Evolutionary conservation across 192 early-diverging fungal genomes (phyloP), one percentile per base, ranked within the genome.

Genomic region (Diversispora epigaea): DNA sequence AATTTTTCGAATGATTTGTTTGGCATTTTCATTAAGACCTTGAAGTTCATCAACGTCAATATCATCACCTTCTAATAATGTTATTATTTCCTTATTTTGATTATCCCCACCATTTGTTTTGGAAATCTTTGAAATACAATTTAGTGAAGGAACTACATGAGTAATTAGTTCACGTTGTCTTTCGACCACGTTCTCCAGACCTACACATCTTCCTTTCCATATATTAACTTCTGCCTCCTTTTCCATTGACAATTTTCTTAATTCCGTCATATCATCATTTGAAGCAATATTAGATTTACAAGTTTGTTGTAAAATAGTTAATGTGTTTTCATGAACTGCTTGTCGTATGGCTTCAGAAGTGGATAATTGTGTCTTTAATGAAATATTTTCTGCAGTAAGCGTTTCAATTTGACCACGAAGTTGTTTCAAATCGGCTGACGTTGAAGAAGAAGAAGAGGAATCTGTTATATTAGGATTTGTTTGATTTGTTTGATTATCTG

Each of bases 141-240:
- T 6, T 6, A 64, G 25, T 9, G 68, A 69, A 50, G 68, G 52
- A 32, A 55, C 7, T n/a, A 70, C 32, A n/a, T 19, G 14, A 17
- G 68, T 41, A 45, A 70, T 12, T n/a, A 70, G 17, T 54, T 52
- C 68, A 9, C 68, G 32, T 43, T 70, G 68, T 17, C 50, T 22
- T 55, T 56, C 19, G 39, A 70, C 3, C 12, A 70, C 68, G 12
- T 55, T 55, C 46, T 70, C 52, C 11, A 70, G 47, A n/a, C 68
- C 52, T n/a, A 19, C 39, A 9, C 47, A 56, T 56, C 50, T 25
- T 55, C 68, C 49, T 70, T 70, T 70, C 50, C 2, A 56, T 8
- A 70, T 8, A 45, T 17, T 56, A 15, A 70, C 46, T 55, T 70
- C 68, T n/a, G 50, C 17, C 19, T 70, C 68, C 41, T 70, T 70